phyloP scores from a whole-genome alignment of 768 basidiomycete genomes.

The Kondoa malvinella region DNA sequence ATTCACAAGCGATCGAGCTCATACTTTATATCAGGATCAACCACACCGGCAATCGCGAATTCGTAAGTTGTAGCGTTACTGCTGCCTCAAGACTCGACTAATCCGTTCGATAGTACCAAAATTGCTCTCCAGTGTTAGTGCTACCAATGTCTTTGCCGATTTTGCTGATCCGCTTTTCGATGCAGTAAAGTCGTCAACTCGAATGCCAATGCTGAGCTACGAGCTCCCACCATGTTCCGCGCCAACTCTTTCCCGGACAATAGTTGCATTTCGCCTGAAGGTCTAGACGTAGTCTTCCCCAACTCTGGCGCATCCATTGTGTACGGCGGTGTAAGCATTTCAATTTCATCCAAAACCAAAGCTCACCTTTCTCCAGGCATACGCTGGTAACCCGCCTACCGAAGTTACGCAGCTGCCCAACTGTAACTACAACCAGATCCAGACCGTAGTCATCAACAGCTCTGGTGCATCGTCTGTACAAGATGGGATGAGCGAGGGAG shows the following conservation, averaged over 20 bases:
- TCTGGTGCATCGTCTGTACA: neutral
- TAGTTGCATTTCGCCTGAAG: slow-evolving; percentile 4
- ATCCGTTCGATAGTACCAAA: neutral
- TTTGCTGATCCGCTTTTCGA: neutral
- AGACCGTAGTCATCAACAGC: neutral
- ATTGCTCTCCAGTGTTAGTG: neutral
- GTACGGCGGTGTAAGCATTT: neutral
- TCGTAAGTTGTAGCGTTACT: neutral
- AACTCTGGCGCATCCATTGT: neutral
- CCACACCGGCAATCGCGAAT: slow-evolving; percentile 4
- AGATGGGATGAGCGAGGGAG: neutral
- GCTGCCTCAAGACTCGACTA: neutral
- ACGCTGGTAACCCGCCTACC: neutral
- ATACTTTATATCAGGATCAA: no score
- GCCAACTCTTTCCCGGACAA: neutral
- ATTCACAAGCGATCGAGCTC: no score
- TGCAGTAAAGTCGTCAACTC: neutral
- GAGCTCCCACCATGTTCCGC: slow-evolving; percentile 5
- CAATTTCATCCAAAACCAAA: neutral
- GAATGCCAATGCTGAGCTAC: neutral
- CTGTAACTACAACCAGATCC: neutral
- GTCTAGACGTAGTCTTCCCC: neutral
- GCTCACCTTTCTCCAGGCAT: neutral
- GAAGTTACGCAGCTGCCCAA: neutral
- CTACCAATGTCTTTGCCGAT: neutral